Conservation (phyloP, 179 eudicot genomes). For the Gypsophila paniculata region DNA sequence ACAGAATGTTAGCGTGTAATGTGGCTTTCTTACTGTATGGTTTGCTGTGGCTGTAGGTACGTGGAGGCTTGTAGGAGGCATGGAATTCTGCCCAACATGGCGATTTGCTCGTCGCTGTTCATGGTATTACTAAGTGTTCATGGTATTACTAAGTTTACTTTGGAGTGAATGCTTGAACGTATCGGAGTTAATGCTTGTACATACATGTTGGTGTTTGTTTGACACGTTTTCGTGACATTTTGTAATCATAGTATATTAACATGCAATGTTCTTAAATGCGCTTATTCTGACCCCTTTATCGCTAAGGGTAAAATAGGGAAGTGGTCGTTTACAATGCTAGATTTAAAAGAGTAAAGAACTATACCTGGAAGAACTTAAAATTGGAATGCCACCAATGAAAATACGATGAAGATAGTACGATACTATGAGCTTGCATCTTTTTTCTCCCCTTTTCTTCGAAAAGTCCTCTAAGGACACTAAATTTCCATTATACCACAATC, state of each 20-base stretch:
- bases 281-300: neutral
- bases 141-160: constrained; percentile 19
- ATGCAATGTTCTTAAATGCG: neutral
- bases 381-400: no score
- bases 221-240: neutral
- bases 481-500: no score
- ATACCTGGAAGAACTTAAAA: no score
- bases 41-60: constrained; percentile 24
- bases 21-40: neutral
- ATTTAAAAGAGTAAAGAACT: no score
- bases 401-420: no score
- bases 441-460: no score
- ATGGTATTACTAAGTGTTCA: constrained; percentile 21
- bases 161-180: no score
- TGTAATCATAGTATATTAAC: neutral
- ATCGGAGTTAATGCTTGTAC: neutral
- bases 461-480: no score
- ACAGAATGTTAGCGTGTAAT: neutral
- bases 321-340: no score
- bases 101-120: constrained; percentile 23
- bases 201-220: neutral
- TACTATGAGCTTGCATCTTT: no score
- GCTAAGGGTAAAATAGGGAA: neutral
- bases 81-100: constrained; percentile 25
- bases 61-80: constrained; percentile 29